Evolutionary conservation across 495 filamentous ascomycete species (phyloP).

Genomic region (Tuber borchii): DNA sequence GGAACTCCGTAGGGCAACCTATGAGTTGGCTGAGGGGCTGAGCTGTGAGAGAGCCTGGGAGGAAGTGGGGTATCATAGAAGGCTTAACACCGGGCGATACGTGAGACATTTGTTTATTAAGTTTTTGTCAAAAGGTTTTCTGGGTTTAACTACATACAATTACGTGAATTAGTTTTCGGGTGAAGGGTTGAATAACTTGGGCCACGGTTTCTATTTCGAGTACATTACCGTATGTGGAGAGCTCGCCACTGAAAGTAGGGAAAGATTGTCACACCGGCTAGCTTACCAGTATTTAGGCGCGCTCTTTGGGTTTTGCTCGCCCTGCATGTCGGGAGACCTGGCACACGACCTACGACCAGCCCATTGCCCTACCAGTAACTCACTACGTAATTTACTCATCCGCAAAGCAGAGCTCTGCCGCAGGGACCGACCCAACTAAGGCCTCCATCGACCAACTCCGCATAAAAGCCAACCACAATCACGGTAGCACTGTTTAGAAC

Average conservation of each 20-base stretch:
- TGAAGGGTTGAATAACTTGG: too few species aligned
- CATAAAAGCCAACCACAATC: not conserved
- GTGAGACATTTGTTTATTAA: not conserved
- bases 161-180: not conserved
- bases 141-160: not conserved
- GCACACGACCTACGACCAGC: not conserved
- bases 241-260: not conserved
- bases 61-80: not conserved
- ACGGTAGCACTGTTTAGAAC: not conserved
- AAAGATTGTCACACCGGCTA: not conserved
- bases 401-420: not conserved
- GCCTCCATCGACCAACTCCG: not conserved
- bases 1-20: too few species aligned
- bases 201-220: too few species aligned
- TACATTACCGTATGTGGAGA: too few species aligned
- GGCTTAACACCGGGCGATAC: not conserved
- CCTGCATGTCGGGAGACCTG: not conserved
- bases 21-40: not conserved
- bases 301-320: not conserved
- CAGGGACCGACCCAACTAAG: not conserved
- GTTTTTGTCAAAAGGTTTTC: not conserved
- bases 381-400: not conserved
- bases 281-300: not conserved
- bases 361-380: too few species aligned
- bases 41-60: not conserved